Evolutionary conservation across 257 asterid genomes (phyloP).

Genomic region (Cruciata laevipes): DNA sequence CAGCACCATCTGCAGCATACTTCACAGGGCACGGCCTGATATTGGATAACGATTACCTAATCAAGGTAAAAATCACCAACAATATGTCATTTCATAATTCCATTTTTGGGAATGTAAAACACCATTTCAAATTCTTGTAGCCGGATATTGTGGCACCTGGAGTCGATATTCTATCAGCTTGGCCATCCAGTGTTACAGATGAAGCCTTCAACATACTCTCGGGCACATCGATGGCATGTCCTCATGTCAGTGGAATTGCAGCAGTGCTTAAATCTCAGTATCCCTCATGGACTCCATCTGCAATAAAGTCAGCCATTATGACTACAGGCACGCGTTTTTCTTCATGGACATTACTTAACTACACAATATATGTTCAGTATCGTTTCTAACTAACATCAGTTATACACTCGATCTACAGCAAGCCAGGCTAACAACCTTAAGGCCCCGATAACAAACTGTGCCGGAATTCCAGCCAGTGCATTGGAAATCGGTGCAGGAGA

Average conservation of each 20-base stretch:
- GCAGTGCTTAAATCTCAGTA: slow-evolving; percentile 56
- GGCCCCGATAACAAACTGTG: slow-evolving; percentile 42
- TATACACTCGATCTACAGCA: slow-evolving; percentile 31
- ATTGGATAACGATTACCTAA: slow-evolving; percentile 30
- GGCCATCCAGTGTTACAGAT: slow-evolving; percentile 40
- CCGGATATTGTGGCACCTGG: slow-evolving; percentile 89
- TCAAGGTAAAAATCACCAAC: slow-evolving; percentile 42
- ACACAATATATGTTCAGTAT: not conserved
- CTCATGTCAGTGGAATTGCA: slow-evolving; percentile 68
- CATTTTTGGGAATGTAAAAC: not conserved
- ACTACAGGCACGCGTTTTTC: slow-evolving; percentile 46
- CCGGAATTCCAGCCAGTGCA: slow-evolving; percentile 49
- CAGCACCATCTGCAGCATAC: slow-evolving; percentile 60
- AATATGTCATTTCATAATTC: not conserved
- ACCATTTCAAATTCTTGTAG: slow-evolving; percentile 21
- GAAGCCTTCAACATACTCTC: slow-evolving; percentile 48
- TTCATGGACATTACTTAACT: not conserved
- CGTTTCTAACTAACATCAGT: not conserved
- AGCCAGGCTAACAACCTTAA: slow-evolving; percentile 50
- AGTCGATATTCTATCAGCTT: slow-evolving; percentile 71
- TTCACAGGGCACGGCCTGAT: slow-evolving; percentile 74
- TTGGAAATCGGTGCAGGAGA: slow-evolving; percentile 80
- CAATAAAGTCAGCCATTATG: slow-evolving; percentile 71
- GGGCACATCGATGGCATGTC: slow-evolving; percentile 90
- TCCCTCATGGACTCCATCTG: slow-evolving; percentile 63